Evolutionary conservation across 2,329 filamentous ascomycete species (phyloP), one percentile per base, ranked within the genome.

Genomic region (Pseudonectria buxi): DNA sequence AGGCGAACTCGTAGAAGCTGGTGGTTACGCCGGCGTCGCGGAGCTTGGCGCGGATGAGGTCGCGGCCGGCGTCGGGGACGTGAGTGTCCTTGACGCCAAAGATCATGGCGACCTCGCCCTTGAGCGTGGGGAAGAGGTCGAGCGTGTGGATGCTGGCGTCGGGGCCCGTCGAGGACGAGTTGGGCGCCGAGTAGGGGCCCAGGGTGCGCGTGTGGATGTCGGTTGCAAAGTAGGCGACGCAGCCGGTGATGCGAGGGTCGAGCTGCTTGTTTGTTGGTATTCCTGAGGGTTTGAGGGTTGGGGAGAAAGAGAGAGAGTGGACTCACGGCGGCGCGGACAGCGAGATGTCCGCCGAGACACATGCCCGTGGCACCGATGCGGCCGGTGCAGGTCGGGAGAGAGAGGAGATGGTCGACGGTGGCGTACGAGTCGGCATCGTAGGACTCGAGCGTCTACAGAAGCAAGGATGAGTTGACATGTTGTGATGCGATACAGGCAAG

Each of bases 51-150:
- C 88, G 77, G 58, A 95, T 92, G 47, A 94, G 62, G 61, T 94
- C 87, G 13, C 89, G 74, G 2, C 89, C 89, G 27, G 76, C 76
- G 26, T 86, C 78, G 2, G 87, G 86, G 11, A 95, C 88, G 59
- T 95, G 89, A 39, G 81, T 94, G 60, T 95, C 89, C 57, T 83
- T 81, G 61, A 94, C 83, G 35, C 89, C 89, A 57, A 94, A 94
- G 55, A 95, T 94, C 78, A 95, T 83, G 40, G 86, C 72, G 12
- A 92, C 65, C 60, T 95, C 89, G 54, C 90, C 84, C 50, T 85
- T 78, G 59, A 94, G 83, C 47, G 83, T 77, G 6, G 62, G 57
- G 12, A 86, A 59, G 35, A 51, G 62, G 54, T 76, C 72, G 37
- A 76, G 47, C 12, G 72, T 76, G 61, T 76, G 72, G 43, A 51